Conservation (phyloP, 352 stramenopile genomes). For the Phytophthora brassicae region DNA sequence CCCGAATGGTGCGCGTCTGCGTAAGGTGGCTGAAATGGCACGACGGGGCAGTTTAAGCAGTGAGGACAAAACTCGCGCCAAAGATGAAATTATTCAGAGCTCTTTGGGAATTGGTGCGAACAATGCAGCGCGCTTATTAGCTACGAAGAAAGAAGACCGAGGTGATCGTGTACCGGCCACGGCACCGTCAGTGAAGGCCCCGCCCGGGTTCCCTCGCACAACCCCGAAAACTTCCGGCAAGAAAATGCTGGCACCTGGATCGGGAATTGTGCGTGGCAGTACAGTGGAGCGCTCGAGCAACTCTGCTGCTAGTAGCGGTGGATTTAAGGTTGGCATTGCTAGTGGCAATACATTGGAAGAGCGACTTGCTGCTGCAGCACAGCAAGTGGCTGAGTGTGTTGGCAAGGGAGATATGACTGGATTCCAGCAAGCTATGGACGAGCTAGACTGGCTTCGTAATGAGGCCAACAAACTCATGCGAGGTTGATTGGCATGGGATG, state of each 20-base stretch:
- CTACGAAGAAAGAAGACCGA: constrained; percentile 52
- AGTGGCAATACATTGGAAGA: constrained; percentile 54
- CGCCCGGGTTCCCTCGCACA: constrained; percentile 56
- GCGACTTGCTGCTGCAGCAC: constrained; percentile 59
- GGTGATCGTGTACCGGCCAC: constrained; percentile 35
- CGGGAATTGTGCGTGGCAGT: constrained; percentile 57
- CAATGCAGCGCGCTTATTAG: constrained; percentile 59
- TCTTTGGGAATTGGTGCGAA: constrained; percentile 74
- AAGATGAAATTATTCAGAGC: constrained; percentile 88
- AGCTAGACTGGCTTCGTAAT: constrained; percentile 76
- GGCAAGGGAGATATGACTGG: constrained; percentile 78
- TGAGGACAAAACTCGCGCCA: constrained; percentile 82
- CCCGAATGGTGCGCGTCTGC: constrained; percentile 69
- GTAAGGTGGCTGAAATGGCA: constrained; percentile 79
- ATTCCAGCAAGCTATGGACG: constrained; percentile 82
- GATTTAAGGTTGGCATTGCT: constrained; percentile 26
- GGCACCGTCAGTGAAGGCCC: constrained; percentile 30
- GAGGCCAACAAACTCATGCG: constrained; percentile 79
- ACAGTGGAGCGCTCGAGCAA: constrained; percentile 18
- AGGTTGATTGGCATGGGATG: constrained; percentile 38
- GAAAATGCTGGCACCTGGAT: constrained; percentile 52
- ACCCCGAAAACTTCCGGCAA: constrained; percentile 51
- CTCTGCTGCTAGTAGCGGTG: constrained; percentile 16
- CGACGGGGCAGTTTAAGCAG: constrained; percentile 76
- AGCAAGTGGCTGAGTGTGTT: constrained; percentile 75